Evolutionary conservation across 2,329 filamentous ascomycete genomes (phyloP).

Genomic region (Exophiala phaeomuriformis): DNA sequence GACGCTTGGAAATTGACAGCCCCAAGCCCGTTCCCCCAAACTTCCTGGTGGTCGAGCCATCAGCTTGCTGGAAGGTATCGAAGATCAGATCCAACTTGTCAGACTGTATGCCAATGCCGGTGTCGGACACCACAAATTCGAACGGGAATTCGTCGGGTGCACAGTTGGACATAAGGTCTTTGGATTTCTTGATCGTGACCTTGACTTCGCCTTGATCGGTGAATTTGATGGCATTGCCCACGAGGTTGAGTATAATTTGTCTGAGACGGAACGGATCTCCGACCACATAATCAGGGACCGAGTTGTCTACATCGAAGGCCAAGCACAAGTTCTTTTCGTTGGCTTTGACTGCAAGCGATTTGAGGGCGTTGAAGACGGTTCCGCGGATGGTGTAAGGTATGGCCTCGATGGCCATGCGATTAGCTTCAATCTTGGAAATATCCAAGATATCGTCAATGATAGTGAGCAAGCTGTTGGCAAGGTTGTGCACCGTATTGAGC

Average conservation of each 20-base stretch:
- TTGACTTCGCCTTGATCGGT: slow-evolving; percentile 95
- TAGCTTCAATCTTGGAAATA: slow-evolving; percentile 77
- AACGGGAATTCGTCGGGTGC: slow-evolving; percentile 76
- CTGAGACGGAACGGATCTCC: slow-evolving; percentile 93
- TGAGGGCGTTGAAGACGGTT: slow-evolving; percentile 94
- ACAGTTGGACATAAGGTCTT: slow-evolving; percentile 47
- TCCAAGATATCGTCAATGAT: slow-evolving; percentile 81
- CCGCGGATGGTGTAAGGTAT: slow-evolving; percentile 92
- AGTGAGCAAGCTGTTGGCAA: slow-evolving; percentile 90
- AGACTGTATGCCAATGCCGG: slow-evolving; percentile 89
- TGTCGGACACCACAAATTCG: slow-evolving; percentile 92
- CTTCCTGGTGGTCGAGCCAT: slow-evolving; percentile 90
- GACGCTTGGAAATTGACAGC: slow-evolving; percentile 86
- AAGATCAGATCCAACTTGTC: slow-evolving; percentile 97
- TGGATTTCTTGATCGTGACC: slow-evolving; percentile 72
- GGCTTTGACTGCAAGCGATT: slow-evolving; percentile 92
- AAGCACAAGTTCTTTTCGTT: slow-evolving; percentile 92
- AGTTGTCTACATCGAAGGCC: slow-evolving; percentile 87
- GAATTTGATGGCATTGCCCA: slow-evolving; percentile 98
- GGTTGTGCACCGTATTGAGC: slow-evolving; percentile 94
- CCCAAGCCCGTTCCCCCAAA: slow-evolving; percentile 93
- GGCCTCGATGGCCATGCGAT: slow-evolving; percentile 96
- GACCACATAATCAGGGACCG: slow-evolving; percentile 88
- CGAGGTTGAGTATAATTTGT: slow-evolving; percentile 93
- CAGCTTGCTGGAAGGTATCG: slow-evolving; percentile 97